Evolutionary conservation across 306 rosid species (phyloP).

Genomic region (Spatholobus suberectus): DNA sequence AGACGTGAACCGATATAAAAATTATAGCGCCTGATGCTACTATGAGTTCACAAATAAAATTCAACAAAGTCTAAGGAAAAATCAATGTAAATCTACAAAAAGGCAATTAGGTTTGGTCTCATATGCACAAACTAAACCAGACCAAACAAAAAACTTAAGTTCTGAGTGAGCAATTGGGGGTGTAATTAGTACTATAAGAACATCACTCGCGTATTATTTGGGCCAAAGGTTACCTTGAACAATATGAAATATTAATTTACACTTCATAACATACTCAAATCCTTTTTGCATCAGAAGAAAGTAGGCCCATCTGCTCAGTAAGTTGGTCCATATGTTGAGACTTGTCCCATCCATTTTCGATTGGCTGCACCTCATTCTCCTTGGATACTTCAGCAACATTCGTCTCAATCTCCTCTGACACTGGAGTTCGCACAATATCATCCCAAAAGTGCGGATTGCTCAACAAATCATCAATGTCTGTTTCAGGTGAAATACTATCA

Average conservation of each 20-base stretch:
- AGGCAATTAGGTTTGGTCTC: constrained; percentile 19
- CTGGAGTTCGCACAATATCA: constrained; percentile 53
- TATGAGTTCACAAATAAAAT: background rate
- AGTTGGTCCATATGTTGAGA: constrained; percentile 67
- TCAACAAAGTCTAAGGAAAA: constrained; percentile 5
- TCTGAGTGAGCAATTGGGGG: constrained; percentile 38
- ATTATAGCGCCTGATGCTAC: background rate
- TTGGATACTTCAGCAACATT: constrained; percentile 42
- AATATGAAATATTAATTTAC: constrained; percentile 42
- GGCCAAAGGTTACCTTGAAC: background rate
- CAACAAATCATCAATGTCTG: constrained; percentile 67
- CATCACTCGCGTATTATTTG: background rate
- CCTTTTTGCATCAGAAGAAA: constrained; percentile 59
- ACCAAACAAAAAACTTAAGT: constrained; percentile 25
- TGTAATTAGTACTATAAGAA: background rate
- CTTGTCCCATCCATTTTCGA: constrained; percentile 63
- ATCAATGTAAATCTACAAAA: constrained; percentile 13
- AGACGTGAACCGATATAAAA: background rate
- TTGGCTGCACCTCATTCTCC: constrained; percentile 53
- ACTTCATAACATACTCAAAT: constrained; percentile 45
- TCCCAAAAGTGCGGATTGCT: constrained; percentile 57
- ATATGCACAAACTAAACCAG: constrained; percentile 45
- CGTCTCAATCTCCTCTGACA: constrained; percentile 55
- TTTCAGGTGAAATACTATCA: constrained; percentile 57
- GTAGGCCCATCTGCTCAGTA: constrained; percentile 80